These are phyloP conservation scores for Coemansia sp. DNA, from an alignment of 192 early-diverging fungal species.

Conservation along the genomic window DNA sequence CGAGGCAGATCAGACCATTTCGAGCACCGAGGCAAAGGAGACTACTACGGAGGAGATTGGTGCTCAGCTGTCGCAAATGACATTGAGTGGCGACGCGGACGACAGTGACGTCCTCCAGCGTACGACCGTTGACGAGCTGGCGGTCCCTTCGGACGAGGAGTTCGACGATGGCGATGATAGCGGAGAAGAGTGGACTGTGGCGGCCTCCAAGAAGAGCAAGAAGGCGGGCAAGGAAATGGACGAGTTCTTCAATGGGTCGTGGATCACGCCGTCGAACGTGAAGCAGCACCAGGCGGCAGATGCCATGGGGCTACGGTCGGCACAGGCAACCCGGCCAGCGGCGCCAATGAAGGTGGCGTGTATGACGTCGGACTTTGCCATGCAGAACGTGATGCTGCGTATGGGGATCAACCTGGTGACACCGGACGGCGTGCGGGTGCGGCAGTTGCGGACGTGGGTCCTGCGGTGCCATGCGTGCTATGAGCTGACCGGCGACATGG, in stretches of 20 bases:
- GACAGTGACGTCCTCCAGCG: conserved; percentile 4
- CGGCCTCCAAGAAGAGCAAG: conserved; percentile 22
- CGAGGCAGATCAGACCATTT: too few species aligned
- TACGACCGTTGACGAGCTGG: conserved; percentile 7
- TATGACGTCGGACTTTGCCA: conserved; percentile 88
- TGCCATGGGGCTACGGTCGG: conserved; percentile 49
- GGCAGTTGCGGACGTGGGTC: conserved; percentile 77
- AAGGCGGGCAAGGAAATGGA: conserved; percentile 27
- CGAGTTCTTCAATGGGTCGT: conserved; percentile 66
- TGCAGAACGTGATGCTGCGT: conserved; percentile 95
- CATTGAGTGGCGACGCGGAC: too few species aligned
- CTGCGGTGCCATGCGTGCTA: conserved; percentile 92
- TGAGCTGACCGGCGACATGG: conserved; percentile 79
- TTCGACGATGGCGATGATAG: conserved; percentile 30
- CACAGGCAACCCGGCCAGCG: conserved; percentile 7
- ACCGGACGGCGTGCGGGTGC: conserved; percentile 74
- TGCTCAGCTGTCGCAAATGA: too few species aligned
- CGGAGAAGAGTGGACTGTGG: conserved; percentile 52
- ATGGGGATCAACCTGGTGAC: conserved; percentile 83
- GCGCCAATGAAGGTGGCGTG: conserved; percentile 70
- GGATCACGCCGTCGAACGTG: conserved; percentile 93
- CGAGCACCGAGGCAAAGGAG: too few species aligned
- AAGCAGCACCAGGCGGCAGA: conserved; percentile 57
- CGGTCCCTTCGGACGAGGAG: conserved; percentile 1
- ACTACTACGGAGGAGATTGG: too few species aligned